Evolutionary conservation across 106 monocot species (phyloP), one percentile per base, ranked within the genome.

Genomic region (Posidonia australis): DNA sequence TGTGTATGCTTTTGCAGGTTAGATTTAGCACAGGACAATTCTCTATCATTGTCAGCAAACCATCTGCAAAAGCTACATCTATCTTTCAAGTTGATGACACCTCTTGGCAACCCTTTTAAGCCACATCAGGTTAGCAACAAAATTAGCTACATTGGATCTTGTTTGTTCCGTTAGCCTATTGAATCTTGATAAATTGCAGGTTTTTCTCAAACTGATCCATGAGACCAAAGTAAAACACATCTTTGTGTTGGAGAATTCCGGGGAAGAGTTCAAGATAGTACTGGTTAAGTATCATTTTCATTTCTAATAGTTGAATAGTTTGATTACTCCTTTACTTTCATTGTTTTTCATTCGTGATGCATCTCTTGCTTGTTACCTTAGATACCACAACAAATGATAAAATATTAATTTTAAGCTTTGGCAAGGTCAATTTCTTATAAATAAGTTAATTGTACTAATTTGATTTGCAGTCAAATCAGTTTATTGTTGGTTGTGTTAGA

Each of bases 141-240:
- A 28, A 26, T 13, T 16, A 20, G 17, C 21, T 29, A 28, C 13
- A 12, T 28, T 29, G 14, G 10, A n/a, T 58, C 26, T 24, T 58
- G 11, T 58, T n/a, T 5, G 13, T 10, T 23, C 13, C 20, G 5
- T 17, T 64, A 45, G 24, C 14, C 13, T 45, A 21, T 13, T 18
- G 46, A 16, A 18, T 13, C 13, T 43, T 58, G 42, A 29, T 22
- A 16, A 44, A 22, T 60, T 79, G 60, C 75, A 99, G 98, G 70
- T 81, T 30, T 78, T 91, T 54, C 83, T 99, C 9, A 99, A 88
- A 74, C 58, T 99, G 63, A 83, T 63, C 29, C 98, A 99, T 79
- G 98, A 91, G 65, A 81, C 82, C 44, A 81, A 80, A 54, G 77
- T 92, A 54, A 83, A 91, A 69, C 98, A 99, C 66, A 79, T 99